Evolutionary conservation across 768 basidiomycete genomes (phyloP), one percentile per base, ranked within the genome.

Genomic region (Collybiopsis confluens): DNA sequence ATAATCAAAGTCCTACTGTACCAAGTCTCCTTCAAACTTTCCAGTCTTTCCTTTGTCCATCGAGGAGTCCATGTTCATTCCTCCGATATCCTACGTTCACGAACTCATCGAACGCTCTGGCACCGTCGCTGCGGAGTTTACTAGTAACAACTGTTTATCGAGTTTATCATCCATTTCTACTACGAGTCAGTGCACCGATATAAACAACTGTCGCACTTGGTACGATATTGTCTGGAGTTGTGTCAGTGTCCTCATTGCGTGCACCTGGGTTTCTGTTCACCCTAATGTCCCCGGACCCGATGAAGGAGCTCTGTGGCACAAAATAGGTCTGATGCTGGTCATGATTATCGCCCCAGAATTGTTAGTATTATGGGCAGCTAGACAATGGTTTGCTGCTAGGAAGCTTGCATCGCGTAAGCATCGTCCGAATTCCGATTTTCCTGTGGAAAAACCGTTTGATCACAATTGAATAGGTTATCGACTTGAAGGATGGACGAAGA

Each of bases 221-320:
- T n/a, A n/a, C n/a, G n/a, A n/a, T n/a, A 55, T 55, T 33, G 24
- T 55, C 20, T 50, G 37, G 33, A 55, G 54, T 30, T 55, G 54
- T 37, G 3, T 55, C n/a, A n/a, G 24, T 16, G 35, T 37, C 6
- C 28, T 50, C 5, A 36, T 40, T 38, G 21, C 54, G 11, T 49
- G 54, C 24, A 50, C 47, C 2, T 55, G 54, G 54, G 33, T 55
- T 10, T 28, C 54, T 42, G 28, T 55, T 15, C 54, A 55, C 41
- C 46, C 46, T 2, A 55, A 55, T 36, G 27, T 55, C n/a, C 54
- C 46, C 15, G 18, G 16, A 15, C 35, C 54, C 37, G 28, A 55
- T 8, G 44, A 50, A 6, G 30, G 30, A 5, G 8, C 11, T 41
- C 11, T 10, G 8, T 10, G 23, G 18, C 10, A 24, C 4, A 16